Evolutionary conservation across 805 yeast species (phyloP).

Genomic region (Geotrichum ghanense): DNA sequence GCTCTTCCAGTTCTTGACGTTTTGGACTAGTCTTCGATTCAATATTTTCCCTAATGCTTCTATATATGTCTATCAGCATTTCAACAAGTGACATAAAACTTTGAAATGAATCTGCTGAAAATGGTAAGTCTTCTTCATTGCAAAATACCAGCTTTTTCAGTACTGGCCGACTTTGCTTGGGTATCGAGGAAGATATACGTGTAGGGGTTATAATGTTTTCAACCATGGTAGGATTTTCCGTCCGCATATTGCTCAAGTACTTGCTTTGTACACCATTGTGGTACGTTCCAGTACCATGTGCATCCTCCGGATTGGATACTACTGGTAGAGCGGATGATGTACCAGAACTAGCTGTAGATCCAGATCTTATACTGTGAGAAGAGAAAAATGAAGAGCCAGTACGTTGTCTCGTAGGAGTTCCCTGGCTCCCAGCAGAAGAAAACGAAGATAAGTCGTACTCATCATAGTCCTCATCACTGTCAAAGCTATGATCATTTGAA

Average conservation of each 20-base stretch:
- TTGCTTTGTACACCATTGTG: background rate
- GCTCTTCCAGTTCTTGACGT: background rate
- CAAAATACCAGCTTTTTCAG: slow-evolving; percentile 4
- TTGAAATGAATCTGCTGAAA: slow-evolving; percentile 12
- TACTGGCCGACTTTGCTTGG: background rate
- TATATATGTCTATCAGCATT: slow-evolving; percentile 5
- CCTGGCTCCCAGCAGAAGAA: too few species aligned
- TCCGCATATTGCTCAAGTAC: background rate
- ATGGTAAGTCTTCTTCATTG: slow-evolving; percentile 10
- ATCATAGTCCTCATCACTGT: too few species aligned
- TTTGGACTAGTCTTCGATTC: background rate
- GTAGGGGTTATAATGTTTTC: background rate
- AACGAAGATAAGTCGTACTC: too few species aligned
- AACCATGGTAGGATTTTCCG: background rate
- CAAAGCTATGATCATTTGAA: too few species aligned
- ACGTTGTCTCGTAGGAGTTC: background rate
- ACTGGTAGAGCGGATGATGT: background rate
- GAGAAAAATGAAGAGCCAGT: background rate
- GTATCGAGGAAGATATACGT: background rate
- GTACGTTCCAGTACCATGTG: background rate
- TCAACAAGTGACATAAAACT: slow-evolving; percentile 11
- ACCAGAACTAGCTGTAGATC: background rate
- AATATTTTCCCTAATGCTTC: background rate
- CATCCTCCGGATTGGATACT: background rate
- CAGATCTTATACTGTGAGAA: background rate